Conservation (phyloP, 345 rosid species). For the Acer yangbiense region DNA sequence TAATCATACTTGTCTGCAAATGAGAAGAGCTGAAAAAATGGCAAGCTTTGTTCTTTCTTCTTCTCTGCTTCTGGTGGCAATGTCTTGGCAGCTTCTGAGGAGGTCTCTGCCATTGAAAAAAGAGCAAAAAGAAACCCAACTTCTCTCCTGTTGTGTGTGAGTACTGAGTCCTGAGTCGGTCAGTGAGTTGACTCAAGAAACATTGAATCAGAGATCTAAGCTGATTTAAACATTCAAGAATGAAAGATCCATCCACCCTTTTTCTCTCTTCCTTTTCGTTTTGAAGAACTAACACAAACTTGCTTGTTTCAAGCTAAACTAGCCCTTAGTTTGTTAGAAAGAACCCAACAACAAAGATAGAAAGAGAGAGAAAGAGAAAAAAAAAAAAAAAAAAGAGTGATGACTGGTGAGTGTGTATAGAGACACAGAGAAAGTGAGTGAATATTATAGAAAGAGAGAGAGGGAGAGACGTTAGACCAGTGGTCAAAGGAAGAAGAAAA, state of each 20-base stretch:
- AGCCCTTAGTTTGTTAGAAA: constrained; percentile 14
- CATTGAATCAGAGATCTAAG: constrained; percentile 23
- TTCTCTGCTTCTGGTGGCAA: constrained; percentile 90
- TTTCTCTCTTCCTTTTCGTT: constrained; percentile 19
- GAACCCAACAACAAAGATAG: neutral
- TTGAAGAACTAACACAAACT: constrained; percentile 29
- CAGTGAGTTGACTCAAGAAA: neutral
- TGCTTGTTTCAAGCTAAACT: constrained; percentile 14
- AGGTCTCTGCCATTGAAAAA: constrained; percentile 61
- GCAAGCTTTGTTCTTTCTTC: constrained; percentile 94
- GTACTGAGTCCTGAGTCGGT: neutral
- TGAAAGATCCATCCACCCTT: constrained; percentile 21
- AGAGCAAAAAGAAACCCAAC: constrained; percentile 4
- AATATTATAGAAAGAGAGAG: neutral
- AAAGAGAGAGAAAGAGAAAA: neutral
- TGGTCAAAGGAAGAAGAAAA: constrained; percentile 35
- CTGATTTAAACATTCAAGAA: constrained; percentile 14
- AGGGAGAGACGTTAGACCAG: constrained; percentile 28
- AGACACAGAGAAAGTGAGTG: neutral
- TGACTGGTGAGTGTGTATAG: neutral
- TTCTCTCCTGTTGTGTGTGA: neutral
- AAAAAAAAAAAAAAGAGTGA: neutral
- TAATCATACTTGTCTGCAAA: constrained; percentile 93
- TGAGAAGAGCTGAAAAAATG: constrained; percentile 88
- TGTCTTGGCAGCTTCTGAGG: constrained; percentile 53